phyloP scores from a whole-genome alignment of 169 alveolate genomes.

The Eimeria nieschulzi region DNA sequence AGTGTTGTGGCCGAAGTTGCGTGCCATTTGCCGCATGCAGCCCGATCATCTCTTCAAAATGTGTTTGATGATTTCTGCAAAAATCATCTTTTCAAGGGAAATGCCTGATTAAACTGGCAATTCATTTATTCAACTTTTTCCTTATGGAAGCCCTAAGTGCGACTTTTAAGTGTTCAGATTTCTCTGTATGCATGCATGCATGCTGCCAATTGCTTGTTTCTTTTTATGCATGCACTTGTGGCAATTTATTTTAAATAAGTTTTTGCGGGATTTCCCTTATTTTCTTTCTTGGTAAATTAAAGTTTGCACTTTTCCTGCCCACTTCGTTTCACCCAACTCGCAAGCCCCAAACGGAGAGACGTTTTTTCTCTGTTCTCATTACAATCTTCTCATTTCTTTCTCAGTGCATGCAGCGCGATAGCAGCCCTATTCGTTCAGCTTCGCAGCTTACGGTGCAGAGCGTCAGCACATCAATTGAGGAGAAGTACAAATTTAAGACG shows the following conservation, averaged over 20 bases:
- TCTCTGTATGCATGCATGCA: conserved; percentile 13
- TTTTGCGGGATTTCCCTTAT: not conserved
- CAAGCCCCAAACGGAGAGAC: too few relatives aligned
- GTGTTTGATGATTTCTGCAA: conserved; percentile 1
- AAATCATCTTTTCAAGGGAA: not conserved
- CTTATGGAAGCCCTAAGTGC: not conserved
- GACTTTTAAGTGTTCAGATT: not conserved
- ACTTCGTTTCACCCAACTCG: too few relatives aligned
- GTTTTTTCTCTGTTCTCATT: too few relatives aligned
- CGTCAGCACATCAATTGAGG: too few relatives aligned
- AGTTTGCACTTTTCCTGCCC: too few relatives aligned
- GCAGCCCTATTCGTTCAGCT: too few relatives aligned
- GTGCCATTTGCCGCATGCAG: not conserved
- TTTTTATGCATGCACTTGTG: not conserved
- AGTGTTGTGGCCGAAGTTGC: not conserved
- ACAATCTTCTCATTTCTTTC: too few relatives aligned
- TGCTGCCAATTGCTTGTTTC: not conserved
- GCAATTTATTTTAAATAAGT: not conserved
- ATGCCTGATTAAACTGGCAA: too few relatives aligned
- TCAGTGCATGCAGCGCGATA: too few relatives aligned
- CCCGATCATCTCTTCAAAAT: not conserved
- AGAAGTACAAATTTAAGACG: too few relatives aligned
- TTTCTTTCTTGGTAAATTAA: too few relatives aligned
- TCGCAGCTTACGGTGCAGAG: too few relatives aligned
- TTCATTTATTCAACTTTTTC: not conserved